Conservation (phyloP, 2,329 filamentous ascomycete genomes). For the Cytospora chrysosperma region DNA sequence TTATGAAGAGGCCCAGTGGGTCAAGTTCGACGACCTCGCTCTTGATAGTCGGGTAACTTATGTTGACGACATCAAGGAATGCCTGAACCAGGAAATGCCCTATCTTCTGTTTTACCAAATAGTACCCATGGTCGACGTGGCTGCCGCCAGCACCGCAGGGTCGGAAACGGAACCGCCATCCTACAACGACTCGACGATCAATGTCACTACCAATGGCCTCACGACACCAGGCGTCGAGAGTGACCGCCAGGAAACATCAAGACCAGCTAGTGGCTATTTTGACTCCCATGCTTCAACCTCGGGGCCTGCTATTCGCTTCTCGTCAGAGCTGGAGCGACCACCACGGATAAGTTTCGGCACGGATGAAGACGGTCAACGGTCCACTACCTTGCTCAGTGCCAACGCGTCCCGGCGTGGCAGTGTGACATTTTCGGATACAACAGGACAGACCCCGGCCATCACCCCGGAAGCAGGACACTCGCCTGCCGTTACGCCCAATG, state of each 20-base stretch:
- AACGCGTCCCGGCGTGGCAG: conserved; percentile 51
- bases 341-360: conserved; percentile 48
- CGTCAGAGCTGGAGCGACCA: conserved; percentile 51
- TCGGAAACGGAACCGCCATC: conserved; percentile 55
- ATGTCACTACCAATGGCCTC: conserved; percentile 36
- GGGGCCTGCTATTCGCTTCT: conserved; percentile 54
- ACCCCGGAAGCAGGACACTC: conserved; percentile 35
- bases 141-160: conserved; percentile 46
- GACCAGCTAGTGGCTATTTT: conserved; percentile 45
- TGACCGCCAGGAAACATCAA: conserved; percentile 33
- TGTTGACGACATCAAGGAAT: conserved; percentile 74
- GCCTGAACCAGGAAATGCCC: conserved; percentile 82
- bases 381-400: conserved; percentile 30
- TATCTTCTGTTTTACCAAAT: conserved; percentile 97
- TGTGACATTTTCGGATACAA: conserved; percentile 47
- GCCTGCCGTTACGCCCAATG: conserved; percentile 45
- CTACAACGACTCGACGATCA: conserved; percentile 53
- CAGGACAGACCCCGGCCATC: conserved; percentile 10
- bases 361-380: conserved; percentile 40
- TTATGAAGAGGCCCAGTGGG: conserved; percentile 76
- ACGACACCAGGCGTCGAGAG: conserved; percentile 33
- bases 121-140: conserved; percentile 75
- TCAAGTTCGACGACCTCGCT: conserved; percentile 85
- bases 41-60: conserved; percentile 67
- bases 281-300: conserved; percentile 39